Evolutionary conservation across 164 flowering plant species (phyloP).

Genomic region (Hamamelis virginiana): DNA sequence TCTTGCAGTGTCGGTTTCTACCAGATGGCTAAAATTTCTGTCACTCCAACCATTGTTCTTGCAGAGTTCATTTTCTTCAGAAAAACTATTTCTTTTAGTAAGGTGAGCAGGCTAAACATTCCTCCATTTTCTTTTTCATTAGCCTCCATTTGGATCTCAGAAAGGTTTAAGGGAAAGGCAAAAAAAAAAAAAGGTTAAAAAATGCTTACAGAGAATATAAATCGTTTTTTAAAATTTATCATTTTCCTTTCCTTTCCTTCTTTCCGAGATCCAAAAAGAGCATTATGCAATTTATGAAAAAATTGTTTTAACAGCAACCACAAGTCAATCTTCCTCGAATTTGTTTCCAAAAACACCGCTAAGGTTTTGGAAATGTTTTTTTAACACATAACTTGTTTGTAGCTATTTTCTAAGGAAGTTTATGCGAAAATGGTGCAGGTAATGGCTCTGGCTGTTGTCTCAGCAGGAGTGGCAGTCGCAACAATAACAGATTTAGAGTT

Average conservation of each 20-base stretch:
- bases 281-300: no score
- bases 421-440: constrained; percentile 41
- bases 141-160: no score
- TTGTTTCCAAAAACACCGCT: no score
- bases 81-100: constrained; percentile 53
- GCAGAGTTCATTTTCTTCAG: constrained; percentile 66
- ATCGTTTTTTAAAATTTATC: not conserved
- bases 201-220: no score
- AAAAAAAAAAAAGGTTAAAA: no score
- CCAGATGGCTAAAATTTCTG: constrained; percentile 88
- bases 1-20: constrained; percentile 78
- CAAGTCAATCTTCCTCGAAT: no score
- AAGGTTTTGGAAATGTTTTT: not conserved
- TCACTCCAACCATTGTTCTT: constrained; percentile 79
- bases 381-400: no score
- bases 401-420: not conserved
- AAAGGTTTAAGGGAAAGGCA: no score
- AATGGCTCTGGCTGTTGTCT: constrained; percentile 57
- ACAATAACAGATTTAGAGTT: constrained; percentile 82
- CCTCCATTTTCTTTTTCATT: not conserved
- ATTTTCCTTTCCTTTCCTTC: not conserved
- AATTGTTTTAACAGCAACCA: no score
- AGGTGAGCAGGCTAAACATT: constrained; percentile 33
- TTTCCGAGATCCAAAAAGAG: no score
- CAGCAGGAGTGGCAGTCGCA: constrained; percentile 81